Evolutionary conservation across 768 basidiomycete genomes (phyloP), one percentile per base, ranked within the genome.

Genomic region (Astraeus odoratus): DNA sequence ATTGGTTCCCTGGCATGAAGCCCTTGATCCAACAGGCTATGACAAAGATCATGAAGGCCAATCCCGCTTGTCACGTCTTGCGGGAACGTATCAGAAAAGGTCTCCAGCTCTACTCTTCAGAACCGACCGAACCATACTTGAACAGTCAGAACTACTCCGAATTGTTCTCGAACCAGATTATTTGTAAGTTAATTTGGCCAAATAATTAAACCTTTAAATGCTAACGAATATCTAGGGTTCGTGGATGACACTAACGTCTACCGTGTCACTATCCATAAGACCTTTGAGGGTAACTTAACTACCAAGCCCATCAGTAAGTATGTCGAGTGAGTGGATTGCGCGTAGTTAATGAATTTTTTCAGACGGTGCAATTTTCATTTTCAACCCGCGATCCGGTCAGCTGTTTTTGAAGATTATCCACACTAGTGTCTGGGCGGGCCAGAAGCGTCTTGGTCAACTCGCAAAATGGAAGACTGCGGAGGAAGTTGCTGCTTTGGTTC

Each of bases 231-330:
- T 43, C 37, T 52, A 81, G 83, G 90, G 95, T 98, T 98, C 59
- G 94, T 99, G 51, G 96, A 99, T 57, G 96, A 99, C 62, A 98
- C 96, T 33, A 98, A 98, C 56, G 96, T 99, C n/a, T 99, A 99
- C 67, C 93, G 96, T 47, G 92, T 96, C 42, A 95, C 92, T 13
- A 95, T 95, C 61, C 96, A 99, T 74, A 97, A 97, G 76, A 99
- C 96, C 6, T 98, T 99, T 67, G 96, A 99, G 70, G 96, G 96
- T 60, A 99, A 99, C 69, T 79, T 98, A 79, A 98, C 95, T 7
- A 98, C 96, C 15, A 98, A 98, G 66, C 96, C 95, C 5, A 96
- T 99, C 71, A 97, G 85, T 85, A 57, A 56, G 81, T 59, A 12
- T 16, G 15, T 8, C 1, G 27, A 34, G 10, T 23, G 24, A 33